phyloP scores from a whole-genome alignment of 768 basidiomycete genomes.

The Hirschioporus abietinus region DNA sequence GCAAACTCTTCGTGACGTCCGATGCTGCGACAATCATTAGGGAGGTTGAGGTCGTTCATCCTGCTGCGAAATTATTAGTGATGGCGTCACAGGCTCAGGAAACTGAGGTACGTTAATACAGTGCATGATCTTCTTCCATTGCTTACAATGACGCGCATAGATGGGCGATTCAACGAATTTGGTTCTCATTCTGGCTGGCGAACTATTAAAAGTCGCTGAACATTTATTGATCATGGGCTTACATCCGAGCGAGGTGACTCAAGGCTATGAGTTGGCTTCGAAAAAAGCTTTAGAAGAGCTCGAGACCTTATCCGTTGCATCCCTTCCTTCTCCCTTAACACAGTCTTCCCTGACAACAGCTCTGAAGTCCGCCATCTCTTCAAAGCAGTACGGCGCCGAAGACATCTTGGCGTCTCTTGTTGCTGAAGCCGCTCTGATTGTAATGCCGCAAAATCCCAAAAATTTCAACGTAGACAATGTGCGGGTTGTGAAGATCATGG shows the following conservation, averaged over 20 bases:
- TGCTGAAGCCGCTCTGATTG: conserved; percentile 85
- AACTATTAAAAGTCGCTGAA: conserved; percentile 91
- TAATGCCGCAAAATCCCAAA: conserved; percentile 85
- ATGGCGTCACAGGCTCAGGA: conserved; percentile 98
- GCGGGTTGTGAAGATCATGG: conserved; percentile 98
- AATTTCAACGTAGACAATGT: conserved; percentile 99
- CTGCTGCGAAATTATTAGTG: conserved; percentile 97
- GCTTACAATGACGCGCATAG: conserved; percentile 24
- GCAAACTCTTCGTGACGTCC: conserved; percentile 92
- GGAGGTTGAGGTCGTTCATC: conserved; percentile 98
- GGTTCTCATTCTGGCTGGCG: conserved; percentile 92
- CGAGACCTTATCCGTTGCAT: conserved; percentile 70
- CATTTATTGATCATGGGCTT: conserved; percentile 92
- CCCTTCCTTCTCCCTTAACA: conserved; percentile 67
- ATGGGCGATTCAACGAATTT: conserved; percentile 98
- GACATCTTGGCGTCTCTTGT: conserved; percentile 77
- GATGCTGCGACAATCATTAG: conserved; percentile 98
- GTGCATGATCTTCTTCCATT: neutral
- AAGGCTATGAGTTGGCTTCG: conserved; percentile 91
- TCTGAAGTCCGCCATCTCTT: conserved; percentile 87
- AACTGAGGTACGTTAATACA: conserved; percentile 60
- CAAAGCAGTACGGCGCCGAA: conserved; percentile 96
- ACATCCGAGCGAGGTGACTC: conserved; percentile 92
- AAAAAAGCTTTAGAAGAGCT: conserved; percentile 81
- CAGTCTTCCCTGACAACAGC: conserved; percentile 65